phyloP scores from a whole-genome alignment of 371 early-diverging fungal species.

The Chytridium lagenaria region DNA sequence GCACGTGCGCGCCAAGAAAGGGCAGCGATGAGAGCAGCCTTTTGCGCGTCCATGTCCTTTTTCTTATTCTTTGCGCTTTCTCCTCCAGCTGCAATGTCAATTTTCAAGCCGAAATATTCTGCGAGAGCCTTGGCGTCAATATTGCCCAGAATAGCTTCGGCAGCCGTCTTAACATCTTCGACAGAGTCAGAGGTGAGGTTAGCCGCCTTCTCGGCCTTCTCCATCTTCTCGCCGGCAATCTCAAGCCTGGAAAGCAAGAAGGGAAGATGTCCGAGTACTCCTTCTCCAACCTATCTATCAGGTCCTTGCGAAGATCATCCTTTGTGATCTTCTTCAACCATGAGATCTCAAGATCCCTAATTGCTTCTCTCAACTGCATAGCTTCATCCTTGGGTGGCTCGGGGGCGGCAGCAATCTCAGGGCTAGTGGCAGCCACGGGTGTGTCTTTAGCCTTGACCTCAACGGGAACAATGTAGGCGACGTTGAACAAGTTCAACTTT shows the following conservation, averaged over 20 bases:
- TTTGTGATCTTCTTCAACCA: slow-evolving; percentile 77
- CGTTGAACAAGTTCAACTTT: slow-evolving; percentile 66
- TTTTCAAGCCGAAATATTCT: slow-evolving; percentile 69
- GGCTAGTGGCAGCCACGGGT: slow-evolving; percentile 13
- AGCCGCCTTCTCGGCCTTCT: slow-evolving; percentile 51
- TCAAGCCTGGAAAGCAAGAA: slow-evolving; percentile 62
- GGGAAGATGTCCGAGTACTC: slow-evolving; percentile 58
- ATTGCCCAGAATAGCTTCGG: slow-evolving; percentile 25
- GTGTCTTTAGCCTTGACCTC: slow-evolving; percentile 29
- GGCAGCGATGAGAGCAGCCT: slow-evolving; percentile 69
- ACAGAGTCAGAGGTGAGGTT: neutral
- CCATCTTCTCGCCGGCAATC: slow-evolving; percentile 65
- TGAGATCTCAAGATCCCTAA: slow-evolving; percentile 78
- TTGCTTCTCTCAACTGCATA: slow-evolving; percentile 64
- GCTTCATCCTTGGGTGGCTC: slow-evolving; percentile 46
- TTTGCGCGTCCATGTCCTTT: slow-evolving; percentile 73
- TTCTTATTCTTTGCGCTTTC: slow-evolving; percentile 62
- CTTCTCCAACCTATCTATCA: slow-evolving; percentile 67
- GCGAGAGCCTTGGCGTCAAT: slow-evolving; percentile 62
- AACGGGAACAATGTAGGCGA: slow-evolving; percentile 60
- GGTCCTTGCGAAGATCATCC: slow-evolving; percentile 61
- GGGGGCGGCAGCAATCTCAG: slow-evolving; percentile 37
- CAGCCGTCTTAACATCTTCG: slow-evolving; percentile 4
- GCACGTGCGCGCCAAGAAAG: slow-evolving; percentile 64
- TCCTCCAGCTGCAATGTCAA: slow-evolving; percentile 39